These are phyloP conservation scores for Diophrys sp. DNA, from an alignment of 73 alveolate species.

Conservation along the genomic window DNA sequence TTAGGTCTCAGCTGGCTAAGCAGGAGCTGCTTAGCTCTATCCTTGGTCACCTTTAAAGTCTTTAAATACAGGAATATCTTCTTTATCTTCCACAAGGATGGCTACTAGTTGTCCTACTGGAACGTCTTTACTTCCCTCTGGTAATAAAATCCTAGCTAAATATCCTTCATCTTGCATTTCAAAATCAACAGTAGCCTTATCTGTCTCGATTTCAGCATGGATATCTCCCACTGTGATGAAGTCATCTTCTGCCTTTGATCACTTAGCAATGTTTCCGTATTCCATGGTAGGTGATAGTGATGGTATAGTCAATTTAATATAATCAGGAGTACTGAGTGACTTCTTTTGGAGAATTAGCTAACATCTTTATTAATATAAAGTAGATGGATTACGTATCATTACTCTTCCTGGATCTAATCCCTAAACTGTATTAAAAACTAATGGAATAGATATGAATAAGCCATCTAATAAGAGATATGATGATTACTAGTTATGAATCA, in stretches of 20 bases:
- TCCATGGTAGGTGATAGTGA: slow-evolving; percentile 92
- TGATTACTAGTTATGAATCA: too few species aligned
- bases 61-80: slow-evolving; percentile 75
- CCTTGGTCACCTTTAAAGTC: slow-evolving; percentile 52
- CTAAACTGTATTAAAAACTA: too few species aligned
- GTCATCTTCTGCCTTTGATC: slow-evolving; percentile 83
- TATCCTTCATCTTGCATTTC: slow-evolving; percentile 87
- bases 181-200: slow-evolving; percentile 85
- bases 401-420: too few species aligned
- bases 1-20: slow-evolving; percentile 19
- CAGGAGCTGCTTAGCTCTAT: slow-evolving; percentile 21
- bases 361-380: too few species aligned
- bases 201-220: slow-evolving; percentile 86
- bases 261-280: slow-evolving; percentile 80
- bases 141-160: slow-evolving; percentile 73
- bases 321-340: too few species aligned
- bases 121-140: slow-evolving; percentile 76
- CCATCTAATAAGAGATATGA: too few species aligned
- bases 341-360: too few species aligned
- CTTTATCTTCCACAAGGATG: slow-evolving; percentile 65
- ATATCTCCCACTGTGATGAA: slow-evolving; percentile 76
- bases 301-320: slow-evolving; percentile 76
- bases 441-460: too few species aligned
- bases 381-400: too few species aligned
- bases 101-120: slow-evolving; percentile 73